Percentiles rank a stretch among this genome's conserved stretches.
These are phyloP conservation scores for Nothophoma quercina DNA, from an alignment of 2,329 filamentous ascomycete species.

Conservation along the genomic window DNA sequence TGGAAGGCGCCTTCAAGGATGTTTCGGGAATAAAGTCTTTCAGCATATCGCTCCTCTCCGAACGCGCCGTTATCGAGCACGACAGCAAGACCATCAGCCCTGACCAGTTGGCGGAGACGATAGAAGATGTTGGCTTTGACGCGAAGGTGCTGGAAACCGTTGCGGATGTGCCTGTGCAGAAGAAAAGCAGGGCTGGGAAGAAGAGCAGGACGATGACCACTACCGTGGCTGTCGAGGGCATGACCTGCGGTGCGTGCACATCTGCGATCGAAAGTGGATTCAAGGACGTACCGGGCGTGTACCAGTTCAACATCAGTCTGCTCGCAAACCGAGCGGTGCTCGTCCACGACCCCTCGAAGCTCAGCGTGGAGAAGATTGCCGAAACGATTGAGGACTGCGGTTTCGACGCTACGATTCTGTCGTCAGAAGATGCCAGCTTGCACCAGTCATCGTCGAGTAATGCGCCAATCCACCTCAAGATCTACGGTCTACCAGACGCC, in stretches of 20 bases:
- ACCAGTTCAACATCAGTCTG: slow-evolving; percentile 94
- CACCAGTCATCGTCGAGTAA: slow-evolving; percentile 62
- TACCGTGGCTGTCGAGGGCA: slow-evolving; percentile 89
- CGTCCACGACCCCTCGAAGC: slow-evolving; percentile 76
- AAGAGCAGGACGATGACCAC: slow-evolving; percentile 68
- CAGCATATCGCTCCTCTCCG: slow-evolving; percentile 83
- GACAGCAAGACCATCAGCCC: slow-evolving; percentile 65
- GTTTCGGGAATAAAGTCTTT: slow-evolving; percentile 76
- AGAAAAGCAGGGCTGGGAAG: slow-evolving; percentile 48
- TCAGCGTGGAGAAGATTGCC: slow-evolving; percentile 76
- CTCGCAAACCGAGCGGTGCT: slow-evolving; percentile 91
- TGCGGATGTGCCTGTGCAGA: slow-evolving; percentile 48
- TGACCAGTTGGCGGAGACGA: slow-evolving; percentile 64
- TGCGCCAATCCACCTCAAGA: slow-evolving; percentile 76
- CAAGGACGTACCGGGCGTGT: slow-evolving; percentile 74
- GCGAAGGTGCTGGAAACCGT: slow-evolving; percentile 79
- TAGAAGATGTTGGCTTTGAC: slow-evolving; percentile 78
- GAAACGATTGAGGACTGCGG: slow-evolving; percentile 89
- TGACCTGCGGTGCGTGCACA: slow-evolving; percentile 98
- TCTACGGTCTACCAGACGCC: slow-evolving; percentile 81
- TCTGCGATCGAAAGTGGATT: slow-evolving; percentile 89
- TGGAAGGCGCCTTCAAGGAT: slow-evolving; percentile 81
- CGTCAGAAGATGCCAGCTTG: slow-evolving; percentile 69
- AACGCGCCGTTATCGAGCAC: slow-evolving; percentile 85
- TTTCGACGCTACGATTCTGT: slow-evolving; percentile 85